phyloP scores from a whole-genome alignment of 1,284 basidiomycete species.

The Fomitopsis palustris region DNA sequence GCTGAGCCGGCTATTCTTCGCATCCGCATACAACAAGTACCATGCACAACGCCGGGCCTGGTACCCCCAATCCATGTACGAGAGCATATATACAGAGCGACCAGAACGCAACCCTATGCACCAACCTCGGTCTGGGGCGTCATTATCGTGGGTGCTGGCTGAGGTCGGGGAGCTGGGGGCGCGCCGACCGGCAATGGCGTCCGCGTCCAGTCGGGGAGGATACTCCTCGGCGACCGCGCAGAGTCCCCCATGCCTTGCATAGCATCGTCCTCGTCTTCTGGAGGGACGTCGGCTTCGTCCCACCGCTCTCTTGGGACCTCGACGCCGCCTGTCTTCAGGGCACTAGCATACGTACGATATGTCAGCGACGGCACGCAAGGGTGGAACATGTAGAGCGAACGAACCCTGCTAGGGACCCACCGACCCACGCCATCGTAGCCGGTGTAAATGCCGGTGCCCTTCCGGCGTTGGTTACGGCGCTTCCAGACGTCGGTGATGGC shows the following conservation, averaged over 20 bases:
- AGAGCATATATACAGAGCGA: not conserved
- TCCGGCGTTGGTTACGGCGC: constrained; percentile 53
- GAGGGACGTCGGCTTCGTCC: constrained; percentile 61
- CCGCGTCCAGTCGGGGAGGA: constrained; percentile 81
- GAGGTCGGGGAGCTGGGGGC: constrained; percentile 43
- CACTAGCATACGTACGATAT: constrained; percentile 31
- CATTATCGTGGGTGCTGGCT: constrained; percentile 8
- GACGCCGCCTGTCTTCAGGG: constrained; percentile 80
- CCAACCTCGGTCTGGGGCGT: constrained; percentile 27
- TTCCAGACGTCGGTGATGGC: constrained; percentile 31
- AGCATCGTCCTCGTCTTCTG: constrained; percentile 33
- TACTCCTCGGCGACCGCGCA: constrained; percentile 28
- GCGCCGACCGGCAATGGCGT: constrained; percentile 57
- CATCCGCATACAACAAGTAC: not conserved
- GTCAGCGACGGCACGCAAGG: not conserved
- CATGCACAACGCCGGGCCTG: not conserved
- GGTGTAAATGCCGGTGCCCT: constrained; percentile 85
- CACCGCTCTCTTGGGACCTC: constrained; percentile 83
- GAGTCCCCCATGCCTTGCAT: constrained; percentile 33
- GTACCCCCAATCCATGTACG: not conserved
- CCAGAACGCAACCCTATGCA: constrained; percentile 18
- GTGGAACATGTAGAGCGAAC: constrained; percentile 24
- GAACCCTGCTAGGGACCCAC: constrained; percentile 87
- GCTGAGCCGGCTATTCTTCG: no score
- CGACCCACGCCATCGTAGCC: constrained; percentile 84